Percentiles rank a stretch among this genome's conserved stretches.
Conservation (phyloP, 106 monocot species). For the Cymbidium sinense region DNA sequence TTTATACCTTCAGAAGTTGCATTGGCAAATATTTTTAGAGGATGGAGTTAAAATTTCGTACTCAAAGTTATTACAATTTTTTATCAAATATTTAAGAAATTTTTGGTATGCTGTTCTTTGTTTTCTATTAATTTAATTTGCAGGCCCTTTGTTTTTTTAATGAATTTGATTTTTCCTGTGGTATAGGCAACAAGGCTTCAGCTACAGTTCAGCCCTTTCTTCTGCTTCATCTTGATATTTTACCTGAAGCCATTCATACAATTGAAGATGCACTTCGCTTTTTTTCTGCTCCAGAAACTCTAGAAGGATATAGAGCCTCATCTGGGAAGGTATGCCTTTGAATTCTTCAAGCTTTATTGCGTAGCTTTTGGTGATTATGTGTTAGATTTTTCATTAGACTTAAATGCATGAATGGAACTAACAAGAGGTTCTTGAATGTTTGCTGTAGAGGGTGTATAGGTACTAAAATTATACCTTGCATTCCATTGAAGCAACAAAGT, state of each 20-base stretch:
- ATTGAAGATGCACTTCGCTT: slow-evolving; percentile 90
- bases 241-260: slow-evolving; percentile 58
- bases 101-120: no score
- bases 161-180: background rate
- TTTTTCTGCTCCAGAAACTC: slow-evolving; percentile 75
- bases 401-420: background rate
- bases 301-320: slow-evolving; percentile 88
- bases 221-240: slow-evolving; percentile 95
- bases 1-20: background rate
- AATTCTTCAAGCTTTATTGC: background rate
- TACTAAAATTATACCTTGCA: background rate
- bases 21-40: background rate
- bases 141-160: background rate
- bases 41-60: background rate
- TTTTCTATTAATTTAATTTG: background rate
- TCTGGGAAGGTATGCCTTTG: slow-evolving; percentile 64
- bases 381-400: background rate
- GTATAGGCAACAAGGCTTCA: slow-evolving; percentile 86
- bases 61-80: background rate
- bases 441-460: background rate
- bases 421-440: background rate
- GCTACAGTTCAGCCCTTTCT: slow-evolving; percentile 92
- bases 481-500: background rate
- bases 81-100: background rate
- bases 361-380: no score